Evolutionary conservation across 306 rosid genomes (phyloP).

Genomic region (Neltuma alba): DNA sequence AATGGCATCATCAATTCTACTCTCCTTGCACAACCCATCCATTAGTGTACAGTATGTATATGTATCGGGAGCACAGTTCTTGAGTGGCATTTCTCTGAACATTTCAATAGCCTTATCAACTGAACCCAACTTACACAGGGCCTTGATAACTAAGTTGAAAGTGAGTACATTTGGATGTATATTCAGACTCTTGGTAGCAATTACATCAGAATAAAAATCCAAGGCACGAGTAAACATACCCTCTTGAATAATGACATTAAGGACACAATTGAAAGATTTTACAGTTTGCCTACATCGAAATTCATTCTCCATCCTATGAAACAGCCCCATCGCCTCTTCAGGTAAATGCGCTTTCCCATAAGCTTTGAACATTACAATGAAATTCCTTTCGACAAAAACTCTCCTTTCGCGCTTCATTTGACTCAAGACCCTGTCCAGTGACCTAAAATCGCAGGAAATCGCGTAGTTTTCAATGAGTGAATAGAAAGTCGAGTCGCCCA

Average conservation of each 20-base stretch:
- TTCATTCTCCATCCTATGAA: slow-evolving; percentile 73
- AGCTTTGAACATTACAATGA: slow-evolving; percentile 75
- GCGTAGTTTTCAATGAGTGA: slow-evolving; percentile 73
- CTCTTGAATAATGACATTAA: slow-evolving; percentile 74
- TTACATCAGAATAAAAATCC: slow-evolving; percentile 60
- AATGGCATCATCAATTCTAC: slow-evolving; percentile 80
- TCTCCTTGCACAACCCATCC: slow-evolving; percentile 84
- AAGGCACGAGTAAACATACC: slow-evolving; percentile 56
- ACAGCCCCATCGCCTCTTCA: slow-evolving; percentile 70
- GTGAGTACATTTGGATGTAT: slow-evolving; percentile 71
- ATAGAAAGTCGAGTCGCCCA: slow-evolving; percentile 81
- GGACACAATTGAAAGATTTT: slow-evolving; percentile 87
- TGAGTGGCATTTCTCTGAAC: slow-evolving; percentile 72
- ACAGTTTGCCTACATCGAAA: slow-evolving; percentile 78
- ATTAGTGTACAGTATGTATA: slow-evolving; percentile 79
- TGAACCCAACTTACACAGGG: slow-evolving; percentile 76
- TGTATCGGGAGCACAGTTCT: slow-evolving; percentile 65
- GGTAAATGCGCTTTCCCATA: slow-evolving; percentile 85
- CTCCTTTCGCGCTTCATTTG: slow-evolving; percentile 75
- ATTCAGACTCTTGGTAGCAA: slow-evolving; percentile 36
- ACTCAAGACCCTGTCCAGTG: slow-evolving; percentile 62
- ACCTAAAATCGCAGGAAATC: slow-evolving; percentile 54
- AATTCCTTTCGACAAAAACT: slow-evolving; percentile 57
- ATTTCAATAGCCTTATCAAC: slow-evolving; percentile 74
- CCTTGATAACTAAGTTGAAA: slow-evolving; percentile 83